Evolutionary conservation across 371 early-diverging fungal species (phyloP).

Genomic region (Lichtheimia ramosa): DNA sequence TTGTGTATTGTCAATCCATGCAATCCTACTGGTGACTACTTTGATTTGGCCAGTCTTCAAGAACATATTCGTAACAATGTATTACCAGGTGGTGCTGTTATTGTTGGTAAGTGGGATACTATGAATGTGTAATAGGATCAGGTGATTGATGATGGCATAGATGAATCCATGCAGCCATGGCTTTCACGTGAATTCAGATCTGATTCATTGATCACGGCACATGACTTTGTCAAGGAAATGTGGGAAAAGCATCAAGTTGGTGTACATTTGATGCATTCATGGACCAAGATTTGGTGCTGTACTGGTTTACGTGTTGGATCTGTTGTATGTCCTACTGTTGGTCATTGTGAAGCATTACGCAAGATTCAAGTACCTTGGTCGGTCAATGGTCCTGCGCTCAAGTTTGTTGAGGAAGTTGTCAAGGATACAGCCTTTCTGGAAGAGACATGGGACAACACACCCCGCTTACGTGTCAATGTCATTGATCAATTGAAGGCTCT

Average conservation of each 20-base stretch:
- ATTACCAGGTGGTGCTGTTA: constrained; percentile 65
- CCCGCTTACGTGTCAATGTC: constrained; percentile 63
- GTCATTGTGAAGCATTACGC: constrained; percentile 67
- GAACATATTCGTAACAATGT: constrained; percentile 68
- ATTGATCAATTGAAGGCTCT: constrained; percentile 51
- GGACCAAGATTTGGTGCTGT: constrained; percentile 92
- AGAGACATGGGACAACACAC: constrained; percentile 76
- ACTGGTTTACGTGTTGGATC: constrained; percentile 87
- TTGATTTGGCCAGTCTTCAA: constrained; percentile 65
- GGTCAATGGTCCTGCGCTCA: constrained; percentile 81
- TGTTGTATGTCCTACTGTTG: constrained; percentile 76
- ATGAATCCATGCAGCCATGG: constrained; percentile 93
- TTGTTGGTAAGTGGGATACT: constrained; percentile 56
- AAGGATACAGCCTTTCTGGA: constrained; percentile 65
- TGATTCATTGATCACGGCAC: constrained; percentile 73
- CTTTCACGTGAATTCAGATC: constrained; percentile 70
- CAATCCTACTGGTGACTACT: constrained; percentile 87
- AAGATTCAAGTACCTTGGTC: constrained; percentile 86
- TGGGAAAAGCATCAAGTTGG: constrained; percentile 64
- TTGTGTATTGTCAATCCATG: constrained; percentile 83
- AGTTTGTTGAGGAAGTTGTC: constrained; percentile 78
- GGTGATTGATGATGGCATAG: constrained; percentile 23
- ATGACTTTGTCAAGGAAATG: constrained; percentile 56
- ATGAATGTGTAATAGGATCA: background rate
- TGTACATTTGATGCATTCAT: constrained; percentile 84